phyloP scores from a whole-genome alignment of 176 grass and related monocot genomes.

The Rhynchospora pubera region DNA sequence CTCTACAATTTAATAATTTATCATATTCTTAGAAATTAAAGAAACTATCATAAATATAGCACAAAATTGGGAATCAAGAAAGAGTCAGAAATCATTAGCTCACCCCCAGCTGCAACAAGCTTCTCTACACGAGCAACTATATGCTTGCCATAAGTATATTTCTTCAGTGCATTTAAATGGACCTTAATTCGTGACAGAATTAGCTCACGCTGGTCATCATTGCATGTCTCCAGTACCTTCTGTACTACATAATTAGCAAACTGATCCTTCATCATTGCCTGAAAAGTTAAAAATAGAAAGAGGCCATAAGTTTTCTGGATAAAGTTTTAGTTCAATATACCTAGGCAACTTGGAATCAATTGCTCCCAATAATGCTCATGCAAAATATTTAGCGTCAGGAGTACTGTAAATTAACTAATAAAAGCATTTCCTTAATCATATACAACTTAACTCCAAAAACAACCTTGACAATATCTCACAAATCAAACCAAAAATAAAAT shows the following conservation, averaged over 20 bases:
- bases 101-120: conserved; percentile 25
- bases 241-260: conserved; percentile 30
- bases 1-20: conserved; percentile 40
- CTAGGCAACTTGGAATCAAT: background rate
- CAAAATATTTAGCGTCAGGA: background rate
- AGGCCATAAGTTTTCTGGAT: background rate
- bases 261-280: conserved; percentile 40
- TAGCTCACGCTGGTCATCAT: conserved; percentile 28
- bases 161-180: conserved; percentile 26
- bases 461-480: background rate
- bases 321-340: background rate
- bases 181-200: conserved; percentile 23
- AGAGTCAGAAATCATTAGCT: background rate
- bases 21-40: conserved; percentile 2
- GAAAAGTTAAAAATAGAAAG: background rate
- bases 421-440: background rate
- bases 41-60: conserved; percentile 11
- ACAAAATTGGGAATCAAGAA: background rate
- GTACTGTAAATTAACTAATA: background rate
- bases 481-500: background rate
- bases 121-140: conserved; percentile 26
- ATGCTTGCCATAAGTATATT: conserved; percentile 32
- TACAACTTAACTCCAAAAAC: background rate
- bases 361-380: background rate
- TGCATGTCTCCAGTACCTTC: conserved; percentile 26